A percentile compares a stretch with the other conserved stretches of the same genome.
phyloP scores from a whole-genome alignment of 179 eudicot species.

The Silene vulgaris region DNA sequence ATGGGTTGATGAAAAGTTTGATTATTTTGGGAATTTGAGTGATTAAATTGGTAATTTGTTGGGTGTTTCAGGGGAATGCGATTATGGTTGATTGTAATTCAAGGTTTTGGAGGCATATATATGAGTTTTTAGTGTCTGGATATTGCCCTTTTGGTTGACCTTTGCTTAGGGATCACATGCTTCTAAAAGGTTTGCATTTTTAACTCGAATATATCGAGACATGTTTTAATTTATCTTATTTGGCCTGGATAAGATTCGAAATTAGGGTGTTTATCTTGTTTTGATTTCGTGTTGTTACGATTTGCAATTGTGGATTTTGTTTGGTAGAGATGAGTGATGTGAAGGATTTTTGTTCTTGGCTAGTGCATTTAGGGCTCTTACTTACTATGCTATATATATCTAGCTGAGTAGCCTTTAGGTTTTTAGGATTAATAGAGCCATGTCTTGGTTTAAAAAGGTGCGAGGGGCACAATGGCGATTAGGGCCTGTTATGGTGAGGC shows the following conservation, averaged over 20 bases:
- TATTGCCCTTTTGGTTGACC: constrained; percentile 52
- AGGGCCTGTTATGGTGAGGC: background rate
- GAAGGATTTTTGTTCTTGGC: background rate
- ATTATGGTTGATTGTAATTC: constrained; percentile 47
- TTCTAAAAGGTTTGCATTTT: constrained; percentile 34
- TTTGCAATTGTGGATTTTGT: constrained; percentile 13
- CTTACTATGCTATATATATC: background rate
- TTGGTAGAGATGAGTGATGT: constrained; percentile 11
- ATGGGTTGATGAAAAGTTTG: constrained; percentile 22
- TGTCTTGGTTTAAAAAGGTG: background rate
- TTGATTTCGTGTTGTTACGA: background rate
- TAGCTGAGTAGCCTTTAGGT: background rate
- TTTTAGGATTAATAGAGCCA: background rate
- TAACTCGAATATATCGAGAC: too few species aligned
- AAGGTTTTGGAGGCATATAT: constrained; percentile 28
- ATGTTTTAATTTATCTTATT: background rate
- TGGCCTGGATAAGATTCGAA: constrained; percentile 13
- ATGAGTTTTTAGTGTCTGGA: constrained; percentile 37
- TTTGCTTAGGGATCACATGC: constrained; percentile 22
- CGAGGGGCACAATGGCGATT: background rate
- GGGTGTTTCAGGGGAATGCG: constrained; percentile 36
- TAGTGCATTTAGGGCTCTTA: background rate
- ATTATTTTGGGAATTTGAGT: background rate
- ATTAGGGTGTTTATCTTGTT: constrained; percentile 7
- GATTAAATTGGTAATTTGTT: constrained; percentile 18